Conservation (phyloP, 2,329 filamentous ascomycete species). For the Curvularia spicifera region DNA sequence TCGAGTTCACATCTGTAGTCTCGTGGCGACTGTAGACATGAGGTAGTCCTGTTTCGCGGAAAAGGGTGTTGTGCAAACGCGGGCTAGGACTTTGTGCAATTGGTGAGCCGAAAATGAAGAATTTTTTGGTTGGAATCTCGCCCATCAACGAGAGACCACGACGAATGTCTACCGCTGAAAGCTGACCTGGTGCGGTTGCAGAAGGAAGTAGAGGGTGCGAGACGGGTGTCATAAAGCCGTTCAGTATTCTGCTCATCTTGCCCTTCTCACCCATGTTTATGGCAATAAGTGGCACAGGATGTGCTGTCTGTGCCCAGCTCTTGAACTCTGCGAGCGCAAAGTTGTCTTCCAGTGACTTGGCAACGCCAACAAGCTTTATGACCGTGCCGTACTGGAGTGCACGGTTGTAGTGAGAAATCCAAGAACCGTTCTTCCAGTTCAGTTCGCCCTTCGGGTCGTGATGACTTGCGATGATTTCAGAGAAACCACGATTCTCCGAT, state of each 20-base stretch:
- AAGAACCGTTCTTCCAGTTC: conserved; percentile 91
- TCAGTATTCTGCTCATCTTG: conserved; percentile 88
- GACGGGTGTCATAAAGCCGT: conserved; percentile 92
- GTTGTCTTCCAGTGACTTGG: conserved; percentile 80
- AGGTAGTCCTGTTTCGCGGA: conserved; percentile 76
- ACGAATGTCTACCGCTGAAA: conserved; percentile 88
- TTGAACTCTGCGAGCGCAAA: conserved; percentile 84
- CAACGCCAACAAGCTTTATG: conserved; percentile 90
- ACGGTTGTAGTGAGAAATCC: conserved; percentile 88
- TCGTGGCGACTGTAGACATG: conserved; percentile 81
- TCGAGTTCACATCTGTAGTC: conserved; percentile 66
- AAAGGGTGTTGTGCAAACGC: conserved; percentile 86
- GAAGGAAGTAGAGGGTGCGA: conserved; percentile 88
- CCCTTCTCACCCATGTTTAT: conserved; percentile 93
- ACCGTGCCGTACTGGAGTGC: conserved; percentile 89
- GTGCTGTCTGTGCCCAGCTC: conserved; percentile 71
- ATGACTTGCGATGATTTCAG: conserved; percentile 91
- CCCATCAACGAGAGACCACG: conserved; percentile 79
- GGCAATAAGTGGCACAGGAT: conserved; percentile 85
- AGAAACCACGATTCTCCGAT: conserved; percentile 71
- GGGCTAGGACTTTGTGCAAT: conserved; percentile 84
- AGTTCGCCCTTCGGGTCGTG: conserved; percentile 82
- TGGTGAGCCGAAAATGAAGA: conserved; percentile 88
- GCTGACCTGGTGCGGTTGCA: conserved; percentile 91
- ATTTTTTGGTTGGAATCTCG: conserved; percentile 74